These are phyloP conservation scores for Lepiota brunneoincarnata DNA, from an alignment of 768 basidiomycete genomes.

Conservation along the genomic window DNA sequence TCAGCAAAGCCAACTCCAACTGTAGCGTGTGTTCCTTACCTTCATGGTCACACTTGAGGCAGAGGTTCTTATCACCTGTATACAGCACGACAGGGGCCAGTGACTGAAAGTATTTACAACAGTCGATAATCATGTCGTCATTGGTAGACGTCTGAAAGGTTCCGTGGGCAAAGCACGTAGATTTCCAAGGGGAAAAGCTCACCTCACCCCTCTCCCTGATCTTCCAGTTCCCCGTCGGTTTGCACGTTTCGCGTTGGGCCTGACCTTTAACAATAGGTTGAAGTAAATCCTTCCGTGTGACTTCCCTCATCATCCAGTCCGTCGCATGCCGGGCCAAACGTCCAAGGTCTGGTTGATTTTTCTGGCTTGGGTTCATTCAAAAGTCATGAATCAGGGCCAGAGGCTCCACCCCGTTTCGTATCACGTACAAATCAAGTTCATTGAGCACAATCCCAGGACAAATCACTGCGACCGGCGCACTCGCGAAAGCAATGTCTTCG, in stretches of 20 bases:
- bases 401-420: background rate
- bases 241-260: slow-evolving; percentile 61
- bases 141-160: background rate
- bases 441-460: slow-evolving; percentile 74
- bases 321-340: slow-evolving; percentile 73
- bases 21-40: slow-evolving; percentile 17
- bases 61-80: slow-evolving; percentile 69
- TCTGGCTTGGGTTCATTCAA: slow-evolving; percentile 33
- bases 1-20: slow-evolving; percentile 17
- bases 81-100: slow-evolving; percentile 52
- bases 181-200: slow-evolving; percentile 15
- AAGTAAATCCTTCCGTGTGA: slow-evolving; percentile 40
- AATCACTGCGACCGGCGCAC: slow-evolving; percentile 55
- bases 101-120: slow-evolving; percentile 59
- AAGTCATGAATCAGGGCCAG: background rate
- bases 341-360: slow-evolving; percentile 42
- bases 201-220: slow-evolving; percentile 44
- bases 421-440: slow-evolving; percentile 68
- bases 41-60: slow-evolving; percentile 36
- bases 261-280: slow-evolving; percentile 48
- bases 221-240: slow-evolving; percentile 61
- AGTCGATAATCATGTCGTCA: slow-evolving; percentile 74
- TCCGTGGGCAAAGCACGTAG: background rate
- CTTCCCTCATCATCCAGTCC: slow-evolving; percentile 61
- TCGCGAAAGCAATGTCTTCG: slow-evolving; percentile 49